Conservation (phyloP, 2,329 filamentous ascomycete species). For the Fusarium verrucosum region DNA sequence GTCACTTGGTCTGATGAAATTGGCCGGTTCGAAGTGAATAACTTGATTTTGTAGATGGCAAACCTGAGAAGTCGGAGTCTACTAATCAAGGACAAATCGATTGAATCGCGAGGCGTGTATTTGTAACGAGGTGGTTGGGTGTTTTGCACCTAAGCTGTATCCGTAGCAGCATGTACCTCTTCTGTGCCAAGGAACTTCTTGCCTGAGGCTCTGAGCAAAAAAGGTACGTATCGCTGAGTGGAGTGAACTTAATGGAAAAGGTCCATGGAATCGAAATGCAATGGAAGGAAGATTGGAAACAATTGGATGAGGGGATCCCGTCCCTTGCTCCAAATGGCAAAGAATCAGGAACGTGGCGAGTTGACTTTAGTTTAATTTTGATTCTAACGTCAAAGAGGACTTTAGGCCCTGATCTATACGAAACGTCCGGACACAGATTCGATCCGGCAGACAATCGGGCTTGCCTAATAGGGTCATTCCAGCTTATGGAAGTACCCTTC, state of each 20-base stretch:
- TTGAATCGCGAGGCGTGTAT: constrained; percentile 37
- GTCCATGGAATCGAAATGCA: not conserved
- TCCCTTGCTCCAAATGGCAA: constrained; percentile 28
- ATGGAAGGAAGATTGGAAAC: not conserved
- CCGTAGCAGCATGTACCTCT: constrained; percentile 10
- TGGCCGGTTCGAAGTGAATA: constrained; percentile 3
- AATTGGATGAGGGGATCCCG: constrained; percentile 16
- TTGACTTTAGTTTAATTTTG: constrained; percentile 20
- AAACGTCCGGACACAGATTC: too few relatives aligned
- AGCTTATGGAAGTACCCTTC: too few relatives aligned
- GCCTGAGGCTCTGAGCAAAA: constrained; percentile 24
- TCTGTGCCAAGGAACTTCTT: constrained; percentile 21
- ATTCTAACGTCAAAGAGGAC: constrained; percentile 6
- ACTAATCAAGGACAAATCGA: constrained; percentile 25
- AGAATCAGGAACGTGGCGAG: constrained; percentile 29
- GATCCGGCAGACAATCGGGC: too few relatives aligned
- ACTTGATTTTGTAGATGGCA: constrained; percentile 17
- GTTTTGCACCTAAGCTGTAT: constrained; percentile 20
- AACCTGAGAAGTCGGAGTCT: constrained; percentile 18
- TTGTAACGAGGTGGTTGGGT: constrained; percentile 38
- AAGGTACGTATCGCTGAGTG: constrained; percentile 21
- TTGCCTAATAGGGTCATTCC: too few relatives aligned
- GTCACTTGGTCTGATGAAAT: constrained; percentile 36
- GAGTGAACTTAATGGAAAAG: too few relatives aligned
- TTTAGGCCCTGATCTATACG: too few relatives aligned